Evolutionary conservation across 148 eudicot genomes (phyloP).

Genomic region (Limonium bicolor): DNA sequence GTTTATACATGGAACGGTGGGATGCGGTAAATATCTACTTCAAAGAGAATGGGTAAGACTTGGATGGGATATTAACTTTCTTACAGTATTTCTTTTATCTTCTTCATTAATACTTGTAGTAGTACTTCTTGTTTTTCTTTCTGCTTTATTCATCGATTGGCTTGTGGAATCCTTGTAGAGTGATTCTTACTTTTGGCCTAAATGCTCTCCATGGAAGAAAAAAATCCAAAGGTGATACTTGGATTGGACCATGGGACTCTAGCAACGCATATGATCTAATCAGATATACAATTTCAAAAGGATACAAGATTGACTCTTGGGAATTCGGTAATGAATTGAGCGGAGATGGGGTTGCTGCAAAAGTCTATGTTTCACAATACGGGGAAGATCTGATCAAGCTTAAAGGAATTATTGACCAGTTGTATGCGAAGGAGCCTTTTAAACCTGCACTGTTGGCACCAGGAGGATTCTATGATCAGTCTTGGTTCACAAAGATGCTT

Average conservation of each 20-base stretch:
- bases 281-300: conserved; percentile 65
- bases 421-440: conserved; percentile 12
- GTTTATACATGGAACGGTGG: conserved; percentile 57
- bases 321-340: conserved; percentile 66
- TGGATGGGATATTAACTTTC: conserved; percentile 8
- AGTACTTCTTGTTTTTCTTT: neutral
- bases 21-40: conserved; percentile 53
- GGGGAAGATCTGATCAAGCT: conserved; percentile 30
- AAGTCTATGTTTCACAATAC: conserved; percentile 31
- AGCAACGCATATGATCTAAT: conserved; percentile 63
- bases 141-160: neutral
- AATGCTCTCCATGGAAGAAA: conserved; percentile 75
- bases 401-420: conserved; percentile 14
- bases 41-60: conserved; percentile 31
- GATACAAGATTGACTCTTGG: conserved; percentile 80
- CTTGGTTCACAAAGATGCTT: conserved; percentile 34
- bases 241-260: conserved; percentile 75
- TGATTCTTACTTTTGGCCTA: conserved; percentile 57
- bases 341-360: conserved; percentile 33
- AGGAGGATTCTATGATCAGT: conserved; percentile 39
- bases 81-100: neutral
- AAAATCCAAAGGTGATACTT: conserved; percentile 12
- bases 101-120: neutral
- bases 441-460: conserved; percentile 41
- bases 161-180: conserved; percentile 19